Base-by-base conservation (phyloP, 345 rosid species). In the Citrus maxima region DNA sequence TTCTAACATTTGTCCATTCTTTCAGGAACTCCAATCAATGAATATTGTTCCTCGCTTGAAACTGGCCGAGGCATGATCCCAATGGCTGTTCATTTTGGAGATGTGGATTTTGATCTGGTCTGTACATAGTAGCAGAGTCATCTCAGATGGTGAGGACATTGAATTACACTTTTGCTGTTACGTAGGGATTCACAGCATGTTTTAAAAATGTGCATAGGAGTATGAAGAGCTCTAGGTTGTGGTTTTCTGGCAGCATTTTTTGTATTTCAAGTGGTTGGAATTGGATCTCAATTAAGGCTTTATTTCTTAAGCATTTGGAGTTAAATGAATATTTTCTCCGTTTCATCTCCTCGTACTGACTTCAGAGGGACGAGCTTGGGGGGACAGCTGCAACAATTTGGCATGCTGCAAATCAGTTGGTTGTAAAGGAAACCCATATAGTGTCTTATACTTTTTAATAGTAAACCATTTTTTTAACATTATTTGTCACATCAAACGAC, bases 1-100 rank as follows among this genome's bases (percentile, higher is more conserved):
- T 70, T 16, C 34, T 42, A 56, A 27, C 35, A 71, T 59, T 25
- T 55, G 37, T 30, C 24, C 32, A n/a, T 66, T 16, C 10, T 70
- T 64, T 22, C 87, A 94, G 97, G 98, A 95, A 80, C 92, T 95
- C 54, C 93, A 90, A 77, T 93, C 98, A 0, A 93, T 95, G 97
- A 93, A 95, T 61, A 85, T 89, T 18, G 91, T 89, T 75, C 97
- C 97, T 6, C 90, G 95, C 64, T 73, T 95, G 72, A 83, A 72
- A 62, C 88, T 95, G 27, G 78, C 77, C 0, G 93, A 89, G 85
- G 90, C 90, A 42, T 92, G 90, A 88, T 73, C 32, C 10, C 16
- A n/a, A 54, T 51, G 19, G 37, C 51, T 7, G 6, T 24, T 37
- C 34, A 7, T 73, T 18, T 13, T 61, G 2, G 24, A 72, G 22